Base-by-base conservation (phyloP, 1,284 basidiomycete species). In the Cryptococcus sp. region DNA sequence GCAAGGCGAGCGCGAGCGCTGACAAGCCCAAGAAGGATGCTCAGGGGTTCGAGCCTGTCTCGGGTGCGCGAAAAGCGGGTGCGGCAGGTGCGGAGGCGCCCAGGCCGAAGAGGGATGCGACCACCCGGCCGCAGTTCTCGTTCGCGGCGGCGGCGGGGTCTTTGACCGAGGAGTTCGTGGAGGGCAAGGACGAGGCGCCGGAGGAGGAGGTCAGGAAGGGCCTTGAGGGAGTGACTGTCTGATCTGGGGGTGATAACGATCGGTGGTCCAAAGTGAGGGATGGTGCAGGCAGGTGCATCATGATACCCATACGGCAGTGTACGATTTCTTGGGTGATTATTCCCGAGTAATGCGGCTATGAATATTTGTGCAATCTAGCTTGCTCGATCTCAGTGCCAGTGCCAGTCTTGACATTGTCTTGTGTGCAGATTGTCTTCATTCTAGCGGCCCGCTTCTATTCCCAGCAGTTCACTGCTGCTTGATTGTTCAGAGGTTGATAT, bases 91-190 rank as follows among this genome's bases (percentile, higher is more conserved):
- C 49, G 8, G 52, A 54, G 18, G 43, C 42, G 12, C 58, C 59
- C 46, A 44, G 38, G 40, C 52, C 55, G 44, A 63, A 67, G 60
- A 68, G 68, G 50, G 68, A 68, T 36, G 56, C 63, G 43, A 69
- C 69, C 42, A 64, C 63, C 40, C 53, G 66, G 45, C 60, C 63
- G 9, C 67, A 66, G 33, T 78, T 78, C 61, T 70, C 66, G 33
- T 78, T 76, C 55, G 73, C 75, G 2, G 69, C 70, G 15, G 75
- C 73, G 18, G 72, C 70, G 33, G 68, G 70, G 50, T 58, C 63
- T 46, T 68, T 63, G 15, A 63, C 57, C 43, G 62, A 65, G 13
- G 55, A 44, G 20, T 45, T 49, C 18, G 58, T 53, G 18, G 55
- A 59, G 23, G 62, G 56, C 46, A 52, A 61, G 46, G 42, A 55